A percentile compares a stretch with the other conserved stretches of the same genome.
Evolutionary conservation across 2,329 filamentous ascomycete genomes (phyloP).

Genomic region (Neofusicoccum ribis): DNA sequence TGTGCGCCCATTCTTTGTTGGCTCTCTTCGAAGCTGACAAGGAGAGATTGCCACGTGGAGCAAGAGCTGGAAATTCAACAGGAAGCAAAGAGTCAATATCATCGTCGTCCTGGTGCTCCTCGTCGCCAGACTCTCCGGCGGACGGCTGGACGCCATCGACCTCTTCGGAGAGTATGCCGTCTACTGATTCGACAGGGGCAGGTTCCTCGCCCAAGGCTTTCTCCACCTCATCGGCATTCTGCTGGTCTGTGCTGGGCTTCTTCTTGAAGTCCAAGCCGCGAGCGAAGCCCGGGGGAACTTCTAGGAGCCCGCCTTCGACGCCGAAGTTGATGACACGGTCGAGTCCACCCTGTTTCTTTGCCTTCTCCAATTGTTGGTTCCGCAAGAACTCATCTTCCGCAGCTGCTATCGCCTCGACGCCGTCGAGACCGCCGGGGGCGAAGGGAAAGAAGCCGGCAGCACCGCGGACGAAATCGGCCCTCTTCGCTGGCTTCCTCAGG

Average conservation of each 20-base stretch:
- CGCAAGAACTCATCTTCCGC: constrained; percentile 73
- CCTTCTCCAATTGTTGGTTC: constrained; percentile 45
- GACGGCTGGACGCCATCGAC: not conserved
- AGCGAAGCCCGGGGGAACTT: constrained; percentile 77
- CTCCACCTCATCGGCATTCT: constrained; percentile 70
- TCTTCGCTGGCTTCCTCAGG: constrained; percentile 77
- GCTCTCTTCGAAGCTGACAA: constrained; percentile 70
- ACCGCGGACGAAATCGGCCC: constrained; percentile 88
- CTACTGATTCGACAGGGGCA: constrained; percentile 29
- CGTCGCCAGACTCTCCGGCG: constrained; percentile 41
- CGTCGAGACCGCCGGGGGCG: constrained; percentile 84
- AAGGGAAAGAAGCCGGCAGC: constrained; percentile 94
- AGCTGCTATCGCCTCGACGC: constrained; percentile 80
- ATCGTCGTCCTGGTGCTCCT: constrained; percentile 48
- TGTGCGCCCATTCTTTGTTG: constrained; percentile 92
- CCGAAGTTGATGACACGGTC: constrained; percentile 84
- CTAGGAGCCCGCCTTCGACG: constrained; percentile 73
- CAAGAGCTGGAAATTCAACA: constrained; percentile 87
- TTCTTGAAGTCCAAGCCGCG: constrained; percentile 74
- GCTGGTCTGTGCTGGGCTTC: constrained; percentile 57
- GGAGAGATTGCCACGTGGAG: constrained; percentile 76
- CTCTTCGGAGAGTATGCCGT: constrained; percentile 44
- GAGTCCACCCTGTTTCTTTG: constrained; percentile 55
- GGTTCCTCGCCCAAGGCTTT: constrained; percentile 58
- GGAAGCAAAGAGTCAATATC: constrained; percentile 85